Conservation (phyloP, 768 basidiomycete species). For the Mycena capillaripes region DNA sequence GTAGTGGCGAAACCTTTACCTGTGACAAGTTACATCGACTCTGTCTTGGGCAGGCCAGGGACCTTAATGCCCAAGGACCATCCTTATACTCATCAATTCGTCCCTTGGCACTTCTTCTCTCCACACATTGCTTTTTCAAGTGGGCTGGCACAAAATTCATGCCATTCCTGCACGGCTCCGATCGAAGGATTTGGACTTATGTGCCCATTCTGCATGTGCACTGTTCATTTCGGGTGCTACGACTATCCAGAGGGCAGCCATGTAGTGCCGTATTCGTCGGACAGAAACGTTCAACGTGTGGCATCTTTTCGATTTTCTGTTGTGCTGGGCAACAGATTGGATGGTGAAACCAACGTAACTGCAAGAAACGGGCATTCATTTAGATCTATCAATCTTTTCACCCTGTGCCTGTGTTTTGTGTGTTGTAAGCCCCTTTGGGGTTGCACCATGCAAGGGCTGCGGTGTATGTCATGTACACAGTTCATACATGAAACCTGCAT, state of each 20-base stretch:
- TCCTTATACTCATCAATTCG: slow-evolving; percentile 72
- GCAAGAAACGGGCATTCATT: slow-evolving; percentile 65
- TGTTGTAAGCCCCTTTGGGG: slow-evolving; percentile 87
- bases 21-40: slow-evolving; percentile 47
- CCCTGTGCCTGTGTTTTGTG: slow-evolving; percentile 75
- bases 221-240: slow-evolving; percentile 86
- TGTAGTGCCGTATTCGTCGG: slow-evolving; percentile 66
- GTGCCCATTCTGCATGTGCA: slow-evolving; percentile 79
- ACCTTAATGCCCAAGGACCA: slow-evolving; percentile 43
- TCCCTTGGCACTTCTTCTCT: slow-evolving; percentile 71
- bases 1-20: slow-evolving; percentile 69
- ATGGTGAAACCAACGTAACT: slow-evolving; percentile 34
- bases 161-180: slow-evolving; percentile 66
- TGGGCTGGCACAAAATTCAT: slow-evolving; percentile 58
- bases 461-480: slow-evolving; percentile 72
- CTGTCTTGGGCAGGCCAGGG: slow-evolving; percentile 19
- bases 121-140: slow-evolving; percentile 42
- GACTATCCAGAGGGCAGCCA: slow-evolving; percentile 76
- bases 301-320: slow-evolving; percentile 75
- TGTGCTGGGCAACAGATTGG: slow-evolving; percentile 52
- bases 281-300: slow-evolving; percentile 64
- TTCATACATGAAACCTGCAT: slow-evolving; percentile 73
- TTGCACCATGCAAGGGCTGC: slow-evolving; percentile 69
- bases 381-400: slow-evolving; percentile 75
- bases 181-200: slow-evolving; percentile 80